Evolutionary conservation across 805 yeast species (phyloP), one percentile per base, ranked within the genome.

Genomic region (Vanderwaltozyma verrucispora): DNA sequence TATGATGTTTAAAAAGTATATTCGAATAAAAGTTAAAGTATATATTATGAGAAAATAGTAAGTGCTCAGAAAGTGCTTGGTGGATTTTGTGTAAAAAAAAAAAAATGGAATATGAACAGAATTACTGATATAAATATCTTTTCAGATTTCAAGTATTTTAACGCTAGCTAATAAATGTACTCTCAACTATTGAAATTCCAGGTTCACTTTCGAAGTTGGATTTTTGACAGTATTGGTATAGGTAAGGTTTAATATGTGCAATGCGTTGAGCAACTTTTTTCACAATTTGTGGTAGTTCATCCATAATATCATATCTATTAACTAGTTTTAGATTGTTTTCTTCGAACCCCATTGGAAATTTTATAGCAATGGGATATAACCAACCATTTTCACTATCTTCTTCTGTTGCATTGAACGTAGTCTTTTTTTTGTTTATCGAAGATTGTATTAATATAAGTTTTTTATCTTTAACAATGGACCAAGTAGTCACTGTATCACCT

Each of bases 251-350:
- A 28, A 92, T 73, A 30, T 94, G 92, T 3, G 86, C 84, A 36
- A 84, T 81, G 28, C 85, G 87, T 44, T 80, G 72, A 26, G 80
- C 94, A 35, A 83, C 73, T 42, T 74, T 75, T 63, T 79, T 83
- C 45, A 86, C 83, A 51, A 84, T 77, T 46, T 72, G 74, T 3
- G 95, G 95, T 42, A 85, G 74, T 60, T 86, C 95, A 27, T 84
- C 80, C 86, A 86, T 77, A 39, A 85, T 92, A 55, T 86, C 95
- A 42, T 84, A 86, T 47, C 89, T 74, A 61, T 81, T 94, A 34
- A 81, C 75, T 39, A 81, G 60, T 18, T 59, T 60, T 47, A 85
- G 65, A n/a, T 63, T 53, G 36, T 85, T 84, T 28, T 54, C 53
- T 24, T 50, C 39, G 24, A 61, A 63, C 18, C 49, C 31, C 21